Conservation (phyloP, 176 grass and related monocot species). For the Puya raimondii region DNA sequence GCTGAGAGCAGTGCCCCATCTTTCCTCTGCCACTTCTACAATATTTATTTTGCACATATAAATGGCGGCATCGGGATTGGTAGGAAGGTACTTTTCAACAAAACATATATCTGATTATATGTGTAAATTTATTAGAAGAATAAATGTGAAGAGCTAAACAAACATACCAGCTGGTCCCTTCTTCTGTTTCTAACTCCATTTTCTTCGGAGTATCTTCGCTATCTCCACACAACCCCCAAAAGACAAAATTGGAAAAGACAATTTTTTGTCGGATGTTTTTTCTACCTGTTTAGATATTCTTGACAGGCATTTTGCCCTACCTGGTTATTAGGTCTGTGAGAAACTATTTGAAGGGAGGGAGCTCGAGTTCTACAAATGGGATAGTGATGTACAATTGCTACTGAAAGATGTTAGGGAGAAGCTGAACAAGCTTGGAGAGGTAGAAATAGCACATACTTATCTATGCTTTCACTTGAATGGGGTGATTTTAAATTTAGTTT, state of each 20-base stretch:
- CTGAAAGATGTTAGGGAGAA: constrained; percentile 62
- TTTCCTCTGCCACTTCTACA: constrained; percentile 93
- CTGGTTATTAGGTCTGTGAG: constrained; percentile 40
- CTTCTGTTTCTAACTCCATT: too few relatives aligned
- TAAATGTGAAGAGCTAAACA: too few relatives aligned
- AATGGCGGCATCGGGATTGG: constrained; percentile 67
- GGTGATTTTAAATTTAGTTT: background rate
- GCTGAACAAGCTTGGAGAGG: constrained; percentile 79
- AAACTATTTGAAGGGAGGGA: constrained; percentile 66
- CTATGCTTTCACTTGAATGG: constrained; percentile 10
- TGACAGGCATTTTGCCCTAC: constrained; percentile 6
- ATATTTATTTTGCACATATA: constrained; percentile 86
- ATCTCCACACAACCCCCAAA: background rate
- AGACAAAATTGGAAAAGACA: background rate
- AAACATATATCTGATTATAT: too few relatives aligned
- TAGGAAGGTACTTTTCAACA: constrained; percentile 36
- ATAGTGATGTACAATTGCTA: constrained; percentile 51
- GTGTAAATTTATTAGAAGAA: too few relatives aligned
- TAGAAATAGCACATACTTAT: constrained; percentile 10
- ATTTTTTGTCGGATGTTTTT: background rate
- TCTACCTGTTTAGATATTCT: constrained; percentile 4
- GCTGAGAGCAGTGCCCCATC: constrained; percentile 58
- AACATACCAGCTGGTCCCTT: too few relatives aligned
- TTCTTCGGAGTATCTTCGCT: too few relatives aligned
- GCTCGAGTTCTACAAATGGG: constrained; percentile 89